Percentiles rank a stretch among this genome's conserved stretches.
Evolutionary conservation across 768 basidiomycete species (phyloP).

Genomic region (Mycena polygramma): DNA sequence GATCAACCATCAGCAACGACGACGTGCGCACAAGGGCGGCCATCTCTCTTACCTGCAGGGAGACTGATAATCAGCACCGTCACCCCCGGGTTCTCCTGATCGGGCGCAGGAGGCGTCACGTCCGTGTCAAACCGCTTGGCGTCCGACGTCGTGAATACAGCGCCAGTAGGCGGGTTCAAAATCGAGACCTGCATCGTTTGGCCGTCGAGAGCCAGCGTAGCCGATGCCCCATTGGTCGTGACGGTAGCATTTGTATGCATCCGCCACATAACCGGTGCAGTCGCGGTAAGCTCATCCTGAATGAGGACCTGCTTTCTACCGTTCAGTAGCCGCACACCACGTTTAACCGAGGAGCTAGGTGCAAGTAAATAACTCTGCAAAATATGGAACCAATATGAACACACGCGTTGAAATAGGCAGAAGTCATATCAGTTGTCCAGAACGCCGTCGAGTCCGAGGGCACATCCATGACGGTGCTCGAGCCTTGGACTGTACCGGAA

Average conservation of each 20-base stretch:
- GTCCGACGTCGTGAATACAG: conserved; percentile 65
- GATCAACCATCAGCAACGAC: conserved; percentile 2
- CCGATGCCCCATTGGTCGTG: conserved; percentile 67
- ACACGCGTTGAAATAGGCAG: conserved; percentile 82
- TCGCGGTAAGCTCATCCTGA: conserved; percentile 88
- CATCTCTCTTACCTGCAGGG: conserved; percentile 50
- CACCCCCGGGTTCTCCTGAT: conserved; percentile 84
- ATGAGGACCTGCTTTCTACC: conserved; percentile 87
- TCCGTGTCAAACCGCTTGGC: conserved; percentile 73
- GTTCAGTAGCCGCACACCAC: conserved; percentile 89
- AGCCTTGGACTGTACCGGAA: conserved; percentile 78
- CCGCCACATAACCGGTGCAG: conserved; percentile 81
- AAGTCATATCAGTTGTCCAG: conserved; percentile 82
- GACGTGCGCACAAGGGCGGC: background rate
- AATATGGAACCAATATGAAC: conserved; percentile 43
- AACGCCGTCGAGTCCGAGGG: conserved; percentile 81
- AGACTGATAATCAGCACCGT: conserved; percentile 82
- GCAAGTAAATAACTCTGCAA: conserved; percentile 34
- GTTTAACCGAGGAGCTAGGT: conserved; percentile 75
- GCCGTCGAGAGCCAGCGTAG: conserved; percentile 80
- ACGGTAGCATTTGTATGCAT: conserved; percentile 97
- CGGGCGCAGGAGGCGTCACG: conserved; percentile 68
- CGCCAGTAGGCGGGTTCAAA: conserved; percentile 74
- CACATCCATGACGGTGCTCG: conserved; percentile 81
- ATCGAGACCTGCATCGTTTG: conserved; percentile 77